Evolutionary conservation across 1,139 yeast genomes (phyloP), one percentile per base, ranked within the genome.

Genomic region (Kurtzmaniella natalensis): DNA sequence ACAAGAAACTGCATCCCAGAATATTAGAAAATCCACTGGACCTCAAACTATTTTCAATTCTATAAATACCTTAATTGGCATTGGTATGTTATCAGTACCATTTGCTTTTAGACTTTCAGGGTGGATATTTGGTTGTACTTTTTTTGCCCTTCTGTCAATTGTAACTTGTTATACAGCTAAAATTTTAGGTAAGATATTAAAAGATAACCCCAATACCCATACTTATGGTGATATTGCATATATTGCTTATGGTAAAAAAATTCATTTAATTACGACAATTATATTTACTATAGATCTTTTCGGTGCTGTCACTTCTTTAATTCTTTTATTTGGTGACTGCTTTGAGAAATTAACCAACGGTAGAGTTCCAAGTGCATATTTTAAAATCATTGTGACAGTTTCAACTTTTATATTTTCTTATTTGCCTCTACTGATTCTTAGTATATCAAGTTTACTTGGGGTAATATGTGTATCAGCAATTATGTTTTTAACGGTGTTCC

Each of bases 1-100:
- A n/a, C n/a, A n/a, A n/a, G n/a, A n/a, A n/a, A n/a, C n/a, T n/a
- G n/a, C n/a, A n/a, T n/a, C n/a, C n/a, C n/a, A n/a, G n/a, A n/a
- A n/a, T n/a, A n/a, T n/a, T n/a, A n/a, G n/a, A n/a, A 23, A 23
- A 23, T 64, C 71, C 0, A 88, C 96, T 0, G 81, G 79, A 0
- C 82, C 89, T 1, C 97, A 89, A 55, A 89, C 97, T 0, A 64
- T 85, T 15, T 87, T 89, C 64, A 89, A 89, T 53, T 78, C 94
- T 3, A 80, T 88, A 37, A 89, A 89, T 53, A 84, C 88, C 0
- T 63, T 88, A 28, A 78, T 88, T 48, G 97, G 96, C 0, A 77
- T 89, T 30, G 96, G 95, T 3, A 70, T 89, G 49, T 67, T 89
- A 24, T 81, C 96, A 1, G 64, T 89, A 32, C 95, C 96, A 0